These are phyloP conservation scores for Coix lacrymajobi DNA, from an alignment of 176 grass and related monocot genomes.

Conservation along the genomic window DNA sequence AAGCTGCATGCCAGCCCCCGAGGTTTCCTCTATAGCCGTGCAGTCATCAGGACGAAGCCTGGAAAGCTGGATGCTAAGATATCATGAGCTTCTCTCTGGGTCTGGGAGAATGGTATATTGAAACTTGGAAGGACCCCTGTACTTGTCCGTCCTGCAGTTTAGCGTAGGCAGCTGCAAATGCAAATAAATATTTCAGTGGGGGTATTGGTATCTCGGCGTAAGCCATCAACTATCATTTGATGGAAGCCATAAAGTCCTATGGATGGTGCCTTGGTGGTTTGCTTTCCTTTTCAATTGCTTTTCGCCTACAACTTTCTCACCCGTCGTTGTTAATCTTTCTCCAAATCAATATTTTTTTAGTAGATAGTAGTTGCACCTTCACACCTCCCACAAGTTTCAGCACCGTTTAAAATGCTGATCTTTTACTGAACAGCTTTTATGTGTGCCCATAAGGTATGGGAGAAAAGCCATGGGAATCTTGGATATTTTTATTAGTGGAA, in stretches of 20 bases:
- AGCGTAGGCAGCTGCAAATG: background rate
- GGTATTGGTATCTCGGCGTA: constrained; percentile 15
- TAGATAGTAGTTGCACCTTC: constrained; percentile 48
- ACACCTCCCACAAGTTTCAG: constrained; percentile 22
- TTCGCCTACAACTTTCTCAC: constrained; percentile 48
- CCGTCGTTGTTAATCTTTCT: constrained; percentile 28
- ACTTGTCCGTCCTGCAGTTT: constrained; percentile 26
- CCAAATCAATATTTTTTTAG: constrained; percentile 5
- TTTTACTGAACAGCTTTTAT: constrained; percentile 34
- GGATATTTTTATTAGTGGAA: constrained; percentile 40
- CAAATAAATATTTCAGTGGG: constrained; percentile 27
- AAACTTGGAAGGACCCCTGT: constrained; percentile 32
- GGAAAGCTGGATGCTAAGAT: constrained; percentile 24
- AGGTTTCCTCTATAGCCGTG: constrained; percentile 22
- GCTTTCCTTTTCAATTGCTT: constrained; percentile 48
- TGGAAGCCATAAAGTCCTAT: constrained; percentile 44
- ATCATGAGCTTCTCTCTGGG: constrained; percentile 23
- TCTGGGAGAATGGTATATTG: constrained; percentile 28
- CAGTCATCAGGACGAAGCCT: constrained; percentile 21
- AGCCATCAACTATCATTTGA: constrained; percentile 37
- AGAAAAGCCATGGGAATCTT: constrained; percentile 34
- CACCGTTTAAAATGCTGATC: constrained; percentile 2
- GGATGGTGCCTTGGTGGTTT: constrained; percentile 41
- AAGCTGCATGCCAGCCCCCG: background rate
- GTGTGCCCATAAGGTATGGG: constrained; percentile 10